phyloP scores from a whole-genome alignment of 139 green algal species.

The Tetradesmus lagerheimii region DNA sequence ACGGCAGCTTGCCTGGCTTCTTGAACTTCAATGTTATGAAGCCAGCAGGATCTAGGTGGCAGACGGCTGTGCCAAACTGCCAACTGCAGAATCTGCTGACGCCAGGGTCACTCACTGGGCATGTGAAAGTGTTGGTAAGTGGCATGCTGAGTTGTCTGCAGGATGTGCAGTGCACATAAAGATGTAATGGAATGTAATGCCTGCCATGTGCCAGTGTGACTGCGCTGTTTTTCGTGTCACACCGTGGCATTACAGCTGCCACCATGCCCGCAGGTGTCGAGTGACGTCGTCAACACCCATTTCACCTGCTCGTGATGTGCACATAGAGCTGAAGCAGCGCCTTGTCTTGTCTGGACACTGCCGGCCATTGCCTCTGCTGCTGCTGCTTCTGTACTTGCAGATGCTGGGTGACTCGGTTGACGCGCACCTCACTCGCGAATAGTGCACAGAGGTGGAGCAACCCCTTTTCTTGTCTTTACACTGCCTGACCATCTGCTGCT shows the following conservation, averaged over 20 bases:
- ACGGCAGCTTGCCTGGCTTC: not conserved
- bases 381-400: not conserved
- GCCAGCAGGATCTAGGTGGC: not conserved
- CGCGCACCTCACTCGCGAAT: not conserved
- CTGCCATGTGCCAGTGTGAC: too few relatives aligned
- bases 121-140: not conserved
- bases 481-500: not conserved
- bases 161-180: not conserved
- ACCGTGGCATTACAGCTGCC: too few relatives aligned
- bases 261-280: too few relatives aligned
- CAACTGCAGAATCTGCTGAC: not conserved
- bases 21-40: not conserved
- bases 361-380: too few relatives aligned
- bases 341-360: too few relatives aligned
- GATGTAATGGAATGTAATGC: too few relatives aligned
- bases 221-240: too few relatives aligned
- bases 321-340: too few relatives aligned
- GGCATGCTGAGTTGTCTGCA: not conserved
- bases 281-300: too few relatives aligned
- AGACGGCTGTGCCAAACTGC: not conserved
- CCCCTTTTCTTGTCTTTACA: too few relatives aligned
- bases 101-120: not conserved
- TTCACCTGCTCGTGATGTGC: too few relatives aligned
- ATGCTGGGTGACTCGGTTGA: slow-evolving; percentile 7
- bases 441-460: not conserved